Conservation (phyloP, 345 rosid species). For the Crucihimalaya himalaica region DNA sequence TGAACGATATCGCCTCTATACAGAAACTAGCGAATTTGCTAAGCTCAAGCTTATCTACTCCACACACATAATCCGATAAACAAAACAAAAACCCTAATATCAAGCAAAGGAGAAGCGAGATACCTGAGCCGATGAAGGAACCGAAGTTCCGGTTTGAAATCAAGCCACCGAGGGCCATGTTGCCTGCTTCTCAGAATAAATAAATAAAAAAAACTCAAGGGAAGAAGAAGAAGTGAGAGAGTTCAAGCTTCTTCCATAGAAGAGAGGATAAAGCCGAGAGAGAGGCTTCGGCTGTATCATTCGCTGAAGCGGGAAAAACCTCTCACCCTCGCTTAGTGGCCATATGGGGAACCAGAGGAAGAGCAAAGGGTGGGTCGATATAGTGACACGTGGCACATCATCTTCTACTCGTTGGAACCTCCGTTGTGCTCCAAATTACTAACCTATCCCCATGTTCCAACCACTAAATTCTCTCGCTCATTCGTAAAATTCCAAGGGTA, state of each 20-base stretch:
- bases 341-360: slow-evolving; percentile 30
- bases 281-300: neutral
- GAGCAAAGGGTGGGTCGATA: slow-evolving; percentile 53
- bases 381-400: slow-evolving; percentile 66
- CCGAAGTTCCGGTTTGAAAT: slow-evolving; percentile 67
- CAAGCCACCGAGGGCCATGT: slow-evolving; percentile 80
- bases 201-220: neutral
- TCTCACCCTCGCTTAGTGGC: slow-evolving; percentile 51
- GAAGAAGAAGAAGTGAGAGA: neutral
- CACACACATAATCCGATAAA: neutral
- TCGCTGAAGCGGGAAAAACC: slow-evolving; percentile 55
- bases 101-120: neutral
- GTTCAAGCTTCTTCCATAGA: slow-evolving; percentile 40
- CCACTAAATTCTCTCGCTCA: neutral
- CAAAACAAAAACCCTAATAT: neutral
- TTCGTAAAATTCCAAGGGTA: neutral
- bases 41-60: neutral
- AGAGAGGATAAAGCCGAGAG: slow-evolving; percentile 39
- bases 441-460: slow-evolving; percentile 34
- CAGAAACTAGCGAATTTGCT: neutral
- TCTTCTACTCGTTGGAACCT: slow-evolving; percentile 48
- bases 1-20: neutral
- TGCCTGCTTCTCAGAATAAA: slow-evolving; percentile 18
- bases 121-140: slow-evolving; percentile 67
- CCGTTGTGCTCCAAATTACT: slow-evolving; percentile 5